Conservation (phyloP, 1,284 basidiomycete species). For the Lignosus rhinocerotis region DNA sequence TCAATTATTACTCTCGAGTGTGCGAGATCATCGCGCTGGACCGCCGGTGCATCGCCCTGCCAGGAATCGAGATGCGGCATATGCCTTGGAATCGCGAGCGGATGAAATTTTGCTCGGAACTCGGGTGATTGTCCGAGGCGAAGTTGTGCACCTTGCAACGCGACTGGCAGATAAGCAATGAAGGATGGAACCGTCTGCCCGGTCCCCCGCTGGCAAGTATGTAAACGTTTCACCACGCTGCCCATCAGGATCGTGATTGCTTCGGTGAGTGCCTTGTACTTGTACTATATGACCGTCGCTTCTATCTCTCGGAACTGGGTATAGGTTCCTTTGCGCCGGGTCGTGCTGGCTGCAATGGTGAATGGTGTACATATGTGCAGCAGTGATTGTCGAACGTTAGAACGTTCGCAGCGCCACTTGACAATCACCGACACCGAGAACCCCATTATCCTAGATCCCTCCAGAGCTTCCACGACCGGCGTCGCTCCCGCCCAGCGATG, state of each 20-base stretch:
- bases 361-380: background rate
- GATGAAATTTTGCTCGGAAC: background rate
- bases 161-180: constrained; percentile 3
- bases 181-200: background rate
- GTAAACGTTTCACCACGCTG: background rate
- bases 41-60: too few relatives aligned
- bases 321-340: constrained; percentile 11
- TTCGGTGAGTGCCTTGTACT: background rate
- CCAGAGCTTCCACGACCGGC: too few relatives aligned
- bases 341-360: background rate
- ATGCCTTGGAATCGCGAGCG: background rate
- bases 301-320: background rate
- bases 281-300: background rate
- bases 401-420: too few relatives aligned
- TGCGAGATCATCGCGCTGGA: too few relatives aligned
- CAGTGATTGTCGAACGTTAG: background rate
- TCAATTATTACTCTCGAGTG: too few relatives aligned
- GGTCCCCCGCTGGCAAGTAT: background rate
- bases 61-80: background rate
- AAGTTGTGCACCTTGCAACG: background rate
- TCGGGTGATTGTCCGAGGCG: background rate
- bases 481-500: too few relatives aligned
- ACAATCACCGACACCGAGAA: too few relatives aligned
- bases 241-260: background rate
- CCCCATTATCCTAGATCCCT: too few relatives aligned